Base-by-base conservation (phyloP, 345 rosid genomes). In the Camelina neglecta region DNA sequence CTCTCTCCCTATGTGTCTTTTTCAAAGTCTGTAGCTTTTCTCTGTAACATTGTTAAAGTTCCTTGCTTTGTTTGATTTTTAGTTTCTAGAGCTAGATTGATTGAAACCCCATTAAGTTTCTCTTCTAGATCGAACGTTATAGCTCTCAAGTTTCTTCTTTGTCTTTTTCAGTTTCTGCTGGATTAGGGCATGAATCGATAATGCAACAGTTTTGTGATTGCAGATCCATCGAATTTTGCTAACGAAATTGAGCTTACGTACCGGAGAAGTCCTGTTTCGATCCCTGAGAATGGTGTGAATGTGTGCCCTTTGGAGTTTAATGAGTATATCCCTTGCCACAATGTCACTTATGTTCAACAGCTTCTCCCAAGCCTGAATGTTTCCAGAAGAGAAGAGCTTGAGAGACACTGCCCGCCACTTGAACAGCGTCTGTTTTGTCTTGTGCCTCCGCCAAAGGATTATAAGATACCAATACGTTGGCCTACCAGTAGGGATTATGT, bases 401-500 rank as follows among this genome's bases (percentile, higher is more conserved):
- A 92, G 80, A 88, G 97, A 78, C 99, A 95, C n/a, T 92, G 99
- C 31, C 97, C 97, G 55, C 94, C 99, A 36, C 90, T 83, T 65
- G 87, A 81, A 39, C 85, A 84, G 73, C 94, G 89, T 60, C 80
- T 92, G 41, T 95, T 92, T 81, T 92, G 99, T 87, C 62, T 95
- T 50, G 93, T 95, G 8, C 98, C 99, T 36, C 99, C 94, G 5
- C 99, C 98, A 0, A 68, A 79, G 69, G 98, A 89, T 82, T 95
- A 95, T 75, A 95, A 87, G 81, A 47, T 92, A 58, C 96, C 99
- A 1, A 84, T 95, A 78, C 88, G 84, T 60, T 95, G 99, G 99
- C 99, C 98, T 0, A 78, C 77, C 7, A 92, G 98, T 83, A 80
- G 94, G 81, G 98, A 92, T 76, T 95, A 86, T 59, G 91, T 89